Conservation (phyloP, 1,284 basidiomycete species). For the Cryptococcus sp. region DNA sequence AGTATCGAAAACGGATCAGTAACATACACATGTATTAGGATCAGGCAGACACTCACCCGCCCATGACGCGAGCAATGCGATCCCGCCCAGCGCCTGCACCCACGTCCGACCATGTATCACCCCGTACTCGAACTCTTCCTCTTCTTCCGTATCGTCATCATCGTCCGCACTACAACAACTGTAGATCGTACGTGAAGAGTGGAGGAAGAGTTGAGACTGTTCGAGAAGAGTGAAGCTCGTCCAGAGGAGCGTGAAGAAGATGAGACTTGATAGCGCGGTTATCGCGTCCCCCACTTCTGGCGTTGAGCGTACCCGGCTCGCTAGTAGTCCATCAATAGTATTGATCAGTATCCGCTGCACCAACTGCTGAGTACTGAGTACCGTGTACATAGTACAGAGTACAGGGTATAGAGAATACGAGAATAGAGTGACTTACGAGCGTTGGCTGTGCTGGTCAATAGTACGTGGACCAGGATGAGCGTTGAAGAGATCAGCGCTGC, state of each 20-base stretch:
- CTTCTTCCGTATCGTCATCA: not conserved
- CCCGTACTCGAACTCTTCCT: constrained; percentile 1
- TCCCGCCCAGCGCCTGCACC: not conserved
- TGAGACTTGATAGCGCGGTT: constrained; percentile 20
- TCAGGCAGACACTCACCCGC: too few relatives aligned
- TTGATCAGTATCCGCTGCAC: too few relatives aligned
- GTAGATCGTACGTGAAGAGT: not conserved
- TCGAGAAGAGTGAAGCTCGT: constrained; percentile 29
- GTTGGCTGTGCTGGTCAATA: constrained; percentile 18
- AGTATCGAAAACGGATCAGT: too few relatives aligned
- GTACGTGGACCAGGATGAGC: constrained; percentile 25
- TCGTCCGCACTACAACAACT: not conserved
- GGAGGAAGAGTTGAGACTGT: not conserved
- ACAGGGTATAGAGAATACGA: not conserved
- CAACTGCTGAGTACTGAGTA: too few relatives aligned
- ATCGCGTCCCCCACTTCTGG: constrained; percentile 9
- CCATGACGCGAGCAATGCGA: too few relatives aligned
- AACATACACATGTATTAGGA: too few relatives aligned
- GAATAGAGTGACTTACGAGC: constrained; percentile 16
- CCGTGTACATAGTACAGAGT: too few relatives aligned
- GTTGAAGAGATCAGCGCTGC: constrained; percentile 19
- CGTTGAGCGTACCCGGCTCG: not conserved
- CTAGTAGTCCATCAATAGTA: not conserved
- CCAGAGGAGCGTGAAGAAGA: constrained; percentile 37
- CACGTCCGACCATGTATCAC: not conserved